Conservation (phyloP, 192 early-diverging fungal species). For the Coemansia erecta region DNA sequence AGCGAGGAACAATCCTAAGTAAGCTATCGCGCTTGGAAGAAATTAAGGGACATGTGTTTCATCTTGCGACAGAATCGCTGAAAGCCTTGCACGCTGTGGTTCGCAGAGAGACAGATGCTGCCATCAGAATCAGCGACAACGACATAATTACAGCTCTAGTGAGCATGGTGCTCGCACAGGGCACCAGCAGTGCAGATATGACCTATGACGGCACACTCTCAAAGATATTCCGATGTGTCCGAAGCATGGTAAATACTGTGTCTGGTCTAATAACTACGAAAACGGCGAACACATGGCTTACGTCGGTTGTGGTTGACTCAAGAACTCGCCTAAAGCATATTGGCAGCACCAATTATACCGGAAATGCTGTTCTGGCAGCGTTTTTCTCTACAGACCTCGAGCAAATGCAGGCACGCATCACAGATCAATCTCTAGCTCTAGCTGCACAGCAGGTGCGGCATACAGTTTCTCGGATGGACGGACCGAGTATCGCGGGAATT, state of each 20-base stretch:
- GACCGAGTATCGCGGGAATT: slow-evolving; percentile 1
- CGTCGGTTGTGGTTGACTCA: slow-evolving; percentile 2
- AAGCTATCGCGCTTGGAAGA: background rate
- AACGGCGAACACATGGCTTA: background rate
- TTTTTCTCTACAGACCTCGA: background rate
- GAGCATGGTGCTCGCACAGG: slow-evolving; percentile 10
- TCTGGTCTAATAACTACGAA: background rate
- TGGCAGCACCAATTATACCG: background rate
- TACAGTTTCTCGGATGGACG: background rate
- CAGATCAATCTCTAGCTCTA: no score
- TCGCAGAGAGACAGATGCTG: background rate
- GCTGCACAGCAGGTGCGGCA: background rate
- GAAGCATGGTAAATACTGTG: background rate
- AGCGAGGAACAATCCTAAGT: slow-evolving; percentile 2
- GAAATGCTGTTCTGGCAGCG: background rate
- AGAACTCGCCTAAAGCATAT: background rate
- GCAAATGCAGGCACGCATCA: background rate
- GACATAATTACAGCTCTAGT: slow-evolving; percentile 12
- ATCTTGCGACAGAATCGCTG: background rate
- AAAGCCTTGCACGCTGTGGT: background rate
- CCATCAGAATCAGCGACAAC: slow-evolving; percentile 10
- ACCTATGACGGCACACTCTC: background rate
- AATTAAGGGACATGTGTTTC: slow-evolving; percentile 8
- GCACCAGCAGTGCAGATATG: background rate
- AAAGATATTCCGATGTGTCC: background rate